These are phyloP conservation scores for Coemansia sp. DNA, from an alignment of 192 early-diverging fungal species.

Conservation along the genomic window DNA sequence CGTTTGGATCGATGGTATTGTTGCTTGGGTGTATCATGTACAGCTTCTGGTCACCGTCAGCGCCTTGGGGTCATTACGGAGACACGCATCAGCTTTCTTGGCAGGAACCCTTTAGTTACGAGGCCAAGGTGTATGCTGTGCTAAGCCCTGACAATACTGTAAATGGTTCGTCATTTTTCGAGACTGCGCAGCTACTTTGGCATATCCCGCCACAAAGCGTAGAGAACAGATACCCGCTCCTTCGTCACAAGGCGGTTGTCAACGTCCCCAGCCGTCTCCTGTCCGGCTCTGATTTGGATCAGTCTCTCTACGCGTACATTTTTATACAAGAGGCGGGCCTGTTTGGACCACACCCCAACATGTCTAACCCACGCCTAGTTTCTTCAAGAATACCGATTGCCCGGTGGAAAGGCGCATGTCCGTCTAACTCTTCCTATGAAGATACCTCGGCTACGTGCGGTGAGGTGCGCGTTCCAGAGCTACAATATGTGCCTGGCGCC, in stretches of 20 bases:
- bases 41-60: background rate
- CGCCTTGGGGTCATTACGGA: background rate
- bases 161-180: slow-evolving; percentile 11
- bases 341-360: slow-evolving; percentile 10
- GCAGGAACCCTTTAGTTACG: slow-evolving; percentile 14
- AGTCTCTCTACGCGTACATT: slow-evolving; percentile 14
- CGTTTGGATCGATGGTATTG: background rate
- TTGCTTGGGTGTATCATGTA: background rate
- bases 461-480: background rate
- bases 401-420: background rate
- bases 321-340: slow-evolving; percentile 13
- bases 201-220: slow-evolving; percentile 9
- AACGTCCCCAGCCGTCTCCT: background rate
- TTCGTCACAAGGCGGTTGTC: background rate
- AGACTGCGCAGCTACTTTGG: slow-evolving; percentile 1
- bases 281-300: background rate
- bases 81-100: background rate
- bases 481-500: background rate
- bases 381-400: background rate
- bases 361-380: slow-evolving; percentile 17
- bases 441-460: background rate
- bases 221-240: slow-evolving; percentile 13
- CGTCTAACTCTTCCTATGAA: background rate
- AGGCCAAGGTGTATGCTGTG: slow-evolving; percentile 4
- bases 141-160: background rate